These are phyloP conservation scores for Chernovozyma aurita DNA, from an alignment of 1,139 yeast genomes.

Conservation along the genomic window DNA sequence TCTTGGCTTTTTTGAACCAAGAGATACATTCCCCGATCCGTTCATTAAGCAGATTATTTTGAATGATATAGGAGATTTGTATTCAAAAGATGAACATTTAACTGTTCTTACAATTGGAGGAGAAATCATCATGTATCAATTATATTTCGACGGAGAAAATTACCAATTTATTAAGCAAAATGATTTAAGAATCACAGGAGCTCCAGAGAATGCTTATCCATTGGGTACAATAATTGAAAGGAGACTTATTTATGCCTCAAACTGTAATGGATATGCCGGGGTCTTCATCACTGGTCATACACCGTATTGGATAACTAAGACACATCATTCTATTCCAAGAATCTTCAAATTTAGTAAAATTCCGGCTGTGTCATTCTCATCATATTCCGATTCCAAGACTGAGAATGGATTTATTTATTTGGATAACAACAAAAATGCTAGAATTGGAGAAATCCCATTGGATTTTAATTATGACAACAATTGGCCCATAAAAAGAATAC, in stretches of 20 bases:
- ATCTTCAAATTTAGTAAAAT: conserved; percentile 64
- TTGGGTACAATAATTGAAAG: conserved; percentile 68
- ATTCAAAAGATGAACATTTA: conserved; percentile 53
- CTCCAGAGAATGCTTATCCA: conserved; percentile 71
- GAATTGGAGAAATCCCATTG: conserved; percentile 58
- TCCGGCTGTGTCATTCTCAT: conserved; percentile 60
- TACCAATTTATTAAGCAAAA: conserved; percentile 46
- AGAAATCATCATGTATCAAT: conserved; percentile 64
- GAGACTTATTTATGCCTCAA: conserved; percentile 57
- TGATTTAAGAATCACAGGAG: conserved; percentile 56
- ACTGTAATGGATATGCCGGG: conserved; percentile 55
- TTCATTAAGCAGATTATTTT: conserved; percentile 67
- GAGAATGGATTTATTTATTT: conserved; percentile 63
- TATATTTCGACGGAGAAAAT: conserved; percentile 49
- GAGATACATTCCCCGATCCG: conserved; percentile 67
- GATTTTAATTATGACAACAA: conserved; percentile 57
- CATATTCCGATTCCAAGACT: conserved; percentile 36
- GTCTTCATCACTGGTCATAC: conserved; percentile 73
- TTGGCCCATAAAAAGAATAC: conserved; percentile 55
- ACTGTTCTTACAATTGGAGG: conserved; percentile 76
- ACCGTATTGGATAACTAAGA: conserved; percentile 66
- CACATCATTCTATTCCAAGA: conserved; percentile 60
- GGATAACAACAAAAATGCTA: conserved; percentile 67
- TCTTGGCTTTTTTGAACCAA: conserved; percentile 54
- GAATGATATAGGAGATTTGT: conserved; percentile 59